Evolutionary conservation across 2,329 filamentous ascomycete genomes (phyloP).

Genomic region (Cyphellophora attinorum): DNA sequence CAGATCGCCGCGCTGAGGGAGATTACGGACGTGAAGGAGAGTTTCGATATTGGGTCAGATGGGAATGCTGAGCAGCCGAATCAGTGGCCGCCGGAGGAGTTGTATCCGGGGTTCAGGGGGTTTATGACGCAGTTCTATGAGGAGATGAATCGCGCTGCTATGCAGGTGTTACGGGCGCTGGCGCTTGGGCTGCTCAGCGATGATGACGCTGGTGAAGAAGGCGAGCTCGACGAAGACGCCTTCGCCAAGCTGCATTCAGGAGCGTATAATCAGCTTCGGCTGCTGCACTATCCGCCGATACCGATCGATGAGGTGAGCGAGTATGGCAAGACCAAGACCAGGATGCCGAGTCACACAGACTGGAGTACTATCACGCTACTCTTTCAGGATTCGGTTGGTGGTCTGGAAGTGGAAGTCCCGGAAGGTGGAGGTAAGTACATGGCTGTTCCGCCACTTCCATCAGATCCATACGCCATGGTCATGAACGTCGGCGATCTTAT

Average conservation of each 20-base stretch:
- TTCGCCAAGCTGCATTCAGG: slow-evolving; percentile 43
- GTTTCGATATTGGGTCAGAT: slow-evolving; percentile 44
- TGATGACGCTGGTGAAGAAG: too few relatives aligned
- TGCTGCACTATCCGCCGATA: slow-evolving; percentile 50
- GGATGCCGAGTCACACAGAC: slow-evolving; percentile 36
- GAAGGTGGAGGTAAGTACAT: slow-evolving; percentile 34
- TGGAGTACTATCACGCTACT: slow-evolving; percentile 26
- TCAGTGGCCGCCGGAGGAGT: slow-evolving; percentile 38
- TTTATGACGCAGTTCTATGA: slow-evolving; percentile 43
- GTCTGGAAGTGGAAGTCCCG: slow-evolving; percentile 23
- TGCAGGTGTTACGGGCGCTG: slow-evolving; percentile 35
- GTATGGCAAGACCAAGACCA: slow-evolving; percentile 29
- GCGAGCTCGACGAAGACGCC: slow-evolving; percentile 34
- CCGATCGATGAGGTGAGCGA: slow-evolving; percentile 34
- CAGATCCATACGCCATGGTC: slow-evolving; percentile 30
- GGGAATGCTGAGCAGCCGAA: slow-evolving; percentile 36
- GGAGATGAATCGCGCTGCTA: slow-evolving; percentile 43
- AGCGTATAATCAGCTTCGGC: slow-evolving; percentile 49
- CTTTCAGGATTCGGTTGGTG: slow-evolving; percentile 20
- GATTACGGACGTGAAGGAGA: slow-evolving; percentile 45
- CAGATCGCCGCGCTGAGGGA: slow-evolving; percentile 25
- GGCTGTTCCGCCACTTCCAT: slow-evolving; percentile 31
- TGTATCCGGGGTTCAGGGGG: slow-evolving; percentile 36
- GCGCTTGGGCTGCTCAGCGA: slow-evolving; percentile 40
- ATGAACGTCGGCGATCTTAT: slow-evolving; percentile 42